A percentile compares a stretch with the other conserved stretches of the same genome.
These are phyloP conservation scores for Lotus japonicus DNA, from an alignment of 306 rosid species.

Conservation along the genomic window DNA sequence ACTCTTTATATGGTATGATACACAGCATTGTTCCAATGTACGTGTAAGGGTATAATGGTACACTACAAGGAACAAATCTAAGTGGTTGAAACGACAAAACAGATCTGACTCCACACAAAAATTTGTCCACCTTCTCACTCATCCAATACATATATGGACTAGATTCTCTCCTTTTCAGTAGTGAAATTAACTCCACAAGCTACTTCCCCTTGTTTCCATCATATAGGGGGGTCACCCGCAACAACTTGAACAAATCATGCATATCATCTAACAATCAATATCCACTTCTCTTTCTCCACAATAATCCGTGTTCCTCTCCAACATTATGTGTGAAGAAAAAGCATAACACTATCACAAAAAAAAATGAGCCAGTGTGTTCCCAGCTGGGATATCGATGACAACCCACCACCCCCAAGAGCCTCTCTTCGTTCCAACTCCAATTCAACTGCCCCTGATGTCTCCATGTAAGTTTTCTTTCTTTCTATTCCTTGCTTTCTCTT, in stretches of 20 bases:
- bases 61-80: background rate
- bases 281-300: background rate
- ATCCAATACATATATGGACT: conserved; percentile 32
- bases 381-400: conserved; percentile 66
- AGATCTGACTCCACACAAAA: conserved; percentile 15
- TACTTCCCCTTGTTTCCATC: background rate
- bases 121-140: background rate
- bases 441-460: conserved; percentile 43
- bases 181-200: conserved; percentile 32
- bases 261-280: background rate
- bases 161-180: conserved; percentile 22
- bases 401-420: conserved; percentile 17
- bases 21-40: too few relatives aligned
- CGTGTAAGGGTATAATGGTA: background rate
- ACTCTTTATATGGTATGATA: too few relatives aligned
- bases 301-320: background rate
- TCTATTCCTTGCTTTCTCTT: too few relatives aligned
- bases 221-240: background rate
- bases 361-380: conserved; percentile 91
- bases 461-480: conserved; percentile 27
- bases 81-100: conserved; percentile 17
- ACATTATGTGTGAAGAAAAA: background rate
- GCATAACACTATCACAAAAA: background rate
- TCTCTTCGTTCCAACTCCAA: conserved; percentile 48
- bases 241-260: background rate